A percentile compares a stretch with the other conserved stretches of the same genome.
Conservation (phyloP, 139 green algal species). For the Ulvella scutata region DNA sequence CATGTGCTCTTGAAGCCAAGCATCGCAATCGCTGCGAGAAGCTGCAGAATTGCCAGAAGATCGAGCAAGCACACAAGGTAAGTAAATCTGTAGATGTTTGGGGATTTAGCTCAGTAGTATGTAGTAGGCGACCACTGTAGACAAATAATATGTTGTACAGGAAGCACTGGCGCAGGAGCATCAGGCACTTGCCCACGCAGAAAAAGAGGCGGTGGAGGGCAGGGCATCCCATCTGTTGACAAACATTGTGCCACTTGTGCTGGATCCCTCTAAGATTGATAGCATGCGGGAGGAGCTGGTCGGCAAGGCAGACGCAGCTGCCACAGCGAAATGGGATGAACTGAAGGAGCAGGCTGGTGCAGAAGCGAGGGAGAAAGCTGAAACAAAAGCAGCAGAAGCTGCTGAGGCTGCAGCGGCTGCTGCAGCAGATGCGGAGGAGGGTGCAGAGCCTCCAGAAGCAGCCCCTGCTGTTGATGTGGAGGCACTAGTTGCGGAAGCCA, state of each 20-base stretch:
- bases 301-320: constrained; percentile 6
- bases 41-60: neutral
- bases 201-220: neutral
- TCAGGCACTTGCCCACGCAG: neutral
- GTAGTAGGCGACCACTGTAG: constrained; percentile 6
- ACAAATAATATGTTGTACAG: constrained; percentile 23
- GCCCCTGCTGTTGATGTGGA: constrained; percentile 32
- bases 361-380: constrained; percentile 13
- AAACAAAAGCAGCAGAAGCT: constrained; percentile 18
- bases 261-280: constrained; percentile 7
- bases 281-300: constrained; percentile 14
- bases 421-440: constrained; percentile 19
- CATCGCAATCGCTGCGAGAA: neutral
- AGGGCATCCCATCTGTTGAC: constrained; percentile 8
- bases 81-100: neutral
- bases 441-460: constrained; percentile 18
- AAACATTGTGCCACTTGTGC: neutral
- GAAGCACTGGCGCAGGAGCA: constrained; percentile 13
- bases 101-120: neutral
- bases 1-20: neutral
- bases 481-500: constrained; percentile 21
- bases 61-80: constrained; percentile 14
- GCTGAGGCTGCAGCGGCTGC: constrained; percentile 15
- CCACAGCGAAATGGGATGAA: neutral
- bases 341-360: neutral